Base-by-base conservation (phyloP, 2,329 filamentous ascomycete species). In the Alternaria metachromatica region DNA sequence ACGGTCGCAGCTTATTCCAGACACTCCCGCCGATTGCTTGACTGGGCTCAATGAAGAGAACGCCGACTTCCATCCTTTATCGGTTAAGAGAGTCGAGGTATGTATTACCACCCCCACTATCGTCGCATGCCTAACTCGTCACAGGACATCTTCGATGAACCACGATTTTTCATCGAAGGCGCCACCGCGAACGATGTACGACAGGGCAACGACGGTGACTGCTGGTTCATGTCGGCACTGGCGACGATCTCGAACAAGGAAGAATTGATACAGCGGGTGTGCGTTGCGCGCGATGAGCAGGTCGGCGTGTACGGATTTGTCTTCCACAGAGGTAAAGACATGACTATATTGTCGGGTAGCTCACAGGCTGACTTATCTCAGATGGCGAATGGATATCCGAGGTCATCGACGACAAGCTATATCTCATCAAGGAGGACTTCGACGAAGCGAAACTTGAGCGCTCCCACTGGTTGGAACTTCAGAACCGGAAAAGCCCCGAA, bases 341-440 rank as follows among this genome's bases (percentile, higher is more conserved):
- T 57, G 51, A 7, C 12, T 26, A 45, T 58, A 37, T 12, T 54
- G 41, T 7, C 50, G 55, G 53, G 61, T 55, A 58, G 54, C 30
- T 46, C n/a, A 23, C 20, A 53, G 1, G 65, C 76, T 79, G 48
- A 79, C 64, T 15, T 59, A 13, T 53, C 50, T 51, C 68, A 87
- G 92, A 95, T 70, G 93, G 93, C 57, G 92, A 96, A 80, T 97
- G 93, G 94, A 92, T 95, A 60, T 93, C 94, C 71, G 94, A 92
- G 62, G 94, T 97, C 65, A 89, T 97, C 63, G 94, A 97, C 75
- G 94, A 97, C 79, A 96, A 96, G 80, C 85, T 97, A 3, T 96
- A 92, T 77, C 86, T 97, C 18, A 92, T 90, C 63, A 92, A 92
- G 2, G 91, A 92, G 5, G 90, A 92, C 74, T 96, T 93, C 82